Evolutionary conservation across 805 yeast genomes (phyloP).

Genomic region (Priceomyces castillae): DNA sequence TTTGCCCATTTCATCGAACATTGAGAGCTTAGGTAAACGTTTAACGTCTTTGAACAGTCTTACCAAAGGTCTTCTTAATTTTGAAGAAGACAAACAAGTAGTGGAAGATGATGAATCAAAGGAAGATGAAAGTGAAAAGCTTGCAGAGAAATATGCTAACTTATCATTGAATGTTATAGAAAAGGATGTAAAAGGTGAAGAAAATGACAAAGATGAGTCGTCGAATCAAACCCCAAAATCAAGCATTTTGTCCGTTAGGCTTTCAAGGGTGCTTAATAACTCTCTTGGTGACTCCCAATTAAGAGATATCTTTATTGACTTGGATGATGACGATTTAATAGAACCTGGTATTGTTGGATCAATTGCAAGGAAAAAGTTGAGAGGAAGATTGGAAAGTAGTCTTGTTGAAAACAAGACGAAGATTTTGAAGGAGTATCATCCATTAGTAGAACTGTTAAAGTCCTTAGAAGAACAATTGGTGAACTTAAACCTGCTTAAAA

Average conservation of each 20-base stretch:
- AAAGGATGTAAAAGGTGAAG: conserved; percentile 8
- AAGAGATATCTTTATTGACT: conserved; percentile 30
- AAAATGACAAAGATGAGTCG: neutral
- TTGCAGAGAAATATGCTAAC: conserved; percentile 50
- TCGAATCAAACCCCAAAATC: neutral
- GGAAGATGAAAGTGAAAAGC: conserved; percentile 7
- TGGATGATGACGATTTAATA: conserved; percentile 36
- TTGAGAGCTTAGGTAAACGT: conserved; percentile 32
- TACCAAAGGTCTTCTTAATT: conserved; percentile 27
- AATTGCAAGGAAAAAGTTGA: conserved; percentile 55
- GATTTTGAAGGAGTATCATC: conserved; percentile 32
- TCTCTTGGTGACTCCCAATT: conserved; percentile 37
- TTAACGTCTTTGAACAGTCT: conserved; percentile 33
- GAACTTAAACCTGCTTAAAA: conserved; percentile 18
- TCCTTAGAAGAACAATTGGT: conserved; percentile 16
- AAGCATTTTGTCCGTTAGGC: conserved; percentile 37
- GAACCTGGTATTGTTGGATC: conserved; percentile 55
- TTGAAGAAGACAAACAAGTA: conserved; percentile 12
- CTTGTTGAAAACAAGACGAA: conserved; percentile 50
- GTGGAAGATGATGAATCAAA: conserved; percentile 5
- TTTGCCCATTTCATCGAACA: conserved; percentile 38
- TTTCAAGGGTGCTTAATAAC: conserved; percentile 49
- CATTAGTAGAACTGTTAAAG: conserved; percentile 27
- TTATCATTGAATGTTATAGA: conserved; percentile 41
- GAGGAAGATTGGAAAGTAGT: conserved; percentile 60